phyloP scores from a whole-genome alignment of 306 rosid species.

The Cicer arietinum region DNA sequence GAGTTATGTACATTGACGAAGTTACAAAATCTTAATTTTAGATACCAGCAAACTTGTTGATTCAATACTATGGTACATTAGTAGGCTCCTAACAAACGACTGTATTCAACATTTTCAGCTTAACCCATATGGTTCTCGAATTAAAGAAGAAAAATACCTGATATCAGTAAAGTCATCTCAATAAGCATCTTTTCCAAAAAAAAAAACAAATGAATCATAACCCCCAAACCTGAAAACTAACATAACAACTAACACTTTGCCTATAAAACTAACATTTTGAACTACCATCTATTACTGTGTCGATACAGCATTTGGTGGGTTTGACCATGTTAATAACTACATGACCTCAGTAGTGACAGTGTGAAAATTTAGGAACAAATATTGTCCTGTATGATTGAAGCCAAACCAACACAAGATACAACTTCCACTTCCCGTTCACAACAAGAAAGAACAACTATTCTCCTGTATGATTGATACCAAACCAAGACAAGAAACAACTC shows the following conservation, averaged over 20 bases:
- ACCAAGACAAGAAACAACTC: conserved; percentile 3
- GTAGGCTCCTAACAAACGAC: conserved; percentile 39
- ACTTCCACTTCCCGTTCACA: no score
- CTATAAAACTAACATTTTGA: background rate
- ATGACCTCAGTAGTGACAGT: background rate
- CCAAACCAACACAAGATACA: no score
- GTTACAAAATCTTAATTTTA: conserved; percentile 8
- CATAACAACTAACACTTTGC: background rate
- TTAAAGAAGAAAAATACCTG: conserved; percentile 36
- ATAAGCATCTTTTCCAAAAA: no score
- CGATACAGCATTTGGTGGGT: background rate
- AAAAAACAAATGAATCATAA: no score
- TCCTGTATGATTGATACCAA: conserved; percentile 23
- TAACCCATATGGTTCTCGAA: conserved; percentile 5
- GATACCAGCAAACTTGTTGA: conserved; percentile 18
- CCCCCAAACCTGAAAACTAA: no score
- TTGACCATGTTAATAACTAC: background rate
- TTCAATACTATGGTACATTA: conserved; percentile 35
- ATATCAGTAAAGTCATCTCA: conserved; percentile 17
- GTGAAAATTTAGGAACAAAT: background rate
- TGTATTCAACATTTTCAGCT: conserved; percentile 36
- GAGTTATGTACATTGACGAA: background rate
- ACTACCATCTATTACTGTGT: background rate
- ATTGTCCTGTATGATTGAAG: no score
- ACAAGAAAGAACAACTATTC: background rate